Percentiles rank a stretch among this genome's conserved stretches.
These are phyloP conservation scores for Hypoxylon lienhwacheense DNA, from an alignment of 495 filamentous ascomycete species.

Conservation along the genomic window DNA sequence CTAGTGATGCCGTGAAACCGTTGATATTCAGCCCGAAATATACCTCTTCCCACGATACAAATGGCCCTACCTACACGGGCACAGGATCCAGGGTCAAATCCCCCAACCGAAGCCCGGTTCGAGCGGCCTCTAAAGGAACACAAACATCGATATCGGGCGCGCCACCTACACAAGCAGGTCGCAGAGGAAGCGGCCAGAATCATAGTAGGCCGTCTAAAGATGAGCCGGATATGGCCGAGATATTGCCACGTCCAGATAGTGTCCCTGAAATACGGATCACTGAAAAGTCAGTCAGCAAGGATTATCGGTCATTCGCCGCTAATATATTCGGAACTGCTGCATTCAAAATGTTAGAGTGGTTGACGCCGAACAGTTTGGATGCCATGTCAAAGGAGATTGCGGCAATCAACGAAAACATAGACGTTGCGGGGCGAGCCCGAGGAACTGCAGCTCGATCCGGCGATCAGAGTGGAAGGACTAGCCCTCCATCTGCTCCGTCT, in stretches of 20 bases:
- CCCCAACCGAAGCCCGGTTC: constrained; percentile 6
- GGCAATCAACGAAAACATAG: constrained; percentile 1
- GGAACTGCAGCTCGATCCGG: constrained; percentile 5
- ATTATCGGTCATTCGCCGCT: constrained; percentile 82
- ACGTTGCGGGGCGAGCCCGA: constrained; percentile 9
- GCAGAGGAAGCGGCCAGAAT: constrained; percentile 23
- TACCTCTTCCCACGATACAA: constrained; percentile 22
- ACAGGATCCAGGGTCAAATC: constrained; percentile 4
- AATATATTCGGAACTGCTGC: constrained; percentile 77
- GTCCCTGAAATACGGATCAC: constrained; percentile 30
- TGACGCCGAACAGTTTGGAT: constrained; percentile 58
- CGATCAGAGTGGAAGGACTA: constrained; percentile 3
- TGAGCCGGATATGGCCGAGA: constrained; percentile 16
- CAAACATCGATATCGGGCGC: background rate
- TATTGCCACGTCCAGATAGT: background rate
- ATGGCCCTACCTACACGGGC: constrained; percentile 2
- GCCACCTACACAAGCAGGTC: constrained; percentile 8
- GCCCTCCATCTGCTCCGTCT: constrained; percentile 8
- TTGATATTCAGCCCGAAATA: constrained; percentile 42
- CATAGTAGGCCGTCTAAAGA: constrained; percentile 14
- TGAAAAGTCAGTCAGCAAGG: constrained; percentile 62
- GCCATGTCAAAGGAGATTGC: constrained; percentile 43
- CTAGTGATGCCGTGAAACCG: constrained; percentile 44
- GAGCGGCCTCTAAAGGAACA: constrained; percentile 3
- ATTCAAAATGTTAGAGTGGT: constrained; percentile 79